Evolutionary conservation across 768 basidiomycete genomes (phyloP), one percentile per base, ranked within the genome.

Genomic region (Stropharia rugosoannulata): DNA sequence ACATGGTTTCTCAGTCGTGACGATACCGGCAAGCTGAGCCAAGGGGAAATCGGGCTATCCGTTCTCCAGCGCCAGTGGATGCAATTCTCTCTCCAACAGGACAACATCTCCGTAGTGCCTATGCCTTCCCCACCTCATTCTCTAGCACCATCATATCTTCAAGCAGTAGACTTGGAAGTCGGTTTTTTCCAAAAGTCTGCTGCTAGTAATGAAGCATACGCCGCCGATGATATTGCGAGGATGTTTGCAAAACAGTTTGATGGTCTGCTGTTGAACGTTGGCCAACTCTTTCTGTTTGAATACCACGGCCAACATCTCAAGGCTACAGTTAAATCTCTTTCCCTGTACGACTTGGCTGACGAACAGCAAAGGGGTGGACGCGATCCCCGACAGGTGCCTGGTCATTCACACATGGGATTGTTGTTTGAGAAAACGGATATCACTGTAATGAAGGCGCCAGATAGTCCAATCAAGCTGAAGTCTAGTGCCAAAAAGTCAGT

Each of bases 371-470:
- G 79, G 58, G 73, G 78, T 38, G 58, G 66, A 48, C 57, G 71
- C 58, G 50, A 62, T 32, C 70, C 65, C 18, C 68, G 67, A 32
- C 66, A 61, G 49, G 54, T 63, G 19, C 12, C 49, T 9, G 42
- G 45, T 19, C 58, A 52, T 51, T 61, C 66, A 54, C 66, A 73
- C 43, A 82, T 83, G 57, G 95, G 95, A 15, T 81, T 98, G 29
- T 57, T 95, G 43, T 94, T 95, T 82, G 87, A 89, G 56, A 89
- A 89, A 70, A 96, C 94, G n/a, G 95, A 97, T 61, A 75, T 98
- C 29, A 91, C 85, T 1, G 84, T 97, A 70, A 75, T 94, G 72
- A 97, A 96, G 70, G 91, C 90, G 1, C 78, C 87, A 0, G 78
- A 83, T 41, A 93, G 89, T 64, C 68, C 78, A 5, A 93, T 99